These are phyloP conservation scores for Paramecium caudatum DNA, from an alignment of 73 alveolate genomes.

Conservation along the genomic window DNA sequence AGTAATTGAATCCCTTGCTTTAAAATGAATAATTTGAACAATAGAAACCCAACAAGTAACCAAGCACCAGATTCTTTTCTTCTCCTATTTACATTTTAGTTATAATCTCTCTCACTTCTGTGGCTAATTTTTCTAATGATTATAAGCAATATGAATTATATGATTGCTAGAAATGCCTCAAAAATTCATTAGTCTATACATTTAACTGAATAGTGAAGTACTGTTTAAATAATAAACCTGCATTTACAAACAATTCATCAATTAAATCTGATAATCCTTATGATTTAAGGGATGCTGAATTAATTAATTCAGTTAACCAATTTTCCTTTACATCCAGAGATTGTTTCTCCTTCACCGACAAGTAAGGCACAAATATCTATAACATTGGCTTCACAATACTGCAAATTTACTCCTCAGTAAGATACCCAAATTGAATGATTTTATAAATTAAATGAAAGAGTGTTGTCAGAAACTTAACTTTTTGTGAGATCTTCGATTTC, in stretches of 20 bases:
- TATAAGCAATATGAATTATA: slow-evolving; percentile 39
- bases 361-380: slow-evolving; percentile 49
- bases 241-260: slow-evolving; percentile 15
- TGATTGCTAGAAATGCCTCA: slow-evolving; percentile 27
- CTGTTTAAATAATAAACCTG: slow-evolving; percentile 13
- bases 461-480: slow-evolving; percentile 43
- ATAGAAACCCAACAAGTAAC: slow-evolving; percentile 14
- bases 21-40: not conserved
- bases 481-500: slow-evolving; percentile 1
- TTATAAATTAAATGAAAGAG: slow-evolving; percentile 30
- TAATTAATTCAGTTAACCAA: slow-evolving; percentile 42
- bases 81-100: not conserved
- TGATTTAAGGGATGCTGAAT: not conserved
- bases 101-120: not conserved
- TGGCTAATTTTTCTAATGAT: not conserved
- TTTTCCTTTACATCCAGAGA: slow-evolving; percentile 22
- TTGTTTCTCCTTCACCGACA: not conserved
- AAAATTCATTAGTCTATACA: slow-evolving; percentile 20
- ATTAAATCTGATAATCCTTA: slow-evolving; percentile 16
- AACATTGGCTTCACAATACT: slow-evolving; percentile 30
- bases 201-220: not conserved
- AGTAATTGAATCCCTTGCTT: slow-evolving; percentile 5
- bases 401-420: slow-evolving; percentile 33
- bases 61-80: not conserved
- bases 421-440: slow-evolving; percentile 40